Conservation (phyloP, 1,284 basidiomycete genomes). For the Pseudozyma hubeiensis region DNA sequence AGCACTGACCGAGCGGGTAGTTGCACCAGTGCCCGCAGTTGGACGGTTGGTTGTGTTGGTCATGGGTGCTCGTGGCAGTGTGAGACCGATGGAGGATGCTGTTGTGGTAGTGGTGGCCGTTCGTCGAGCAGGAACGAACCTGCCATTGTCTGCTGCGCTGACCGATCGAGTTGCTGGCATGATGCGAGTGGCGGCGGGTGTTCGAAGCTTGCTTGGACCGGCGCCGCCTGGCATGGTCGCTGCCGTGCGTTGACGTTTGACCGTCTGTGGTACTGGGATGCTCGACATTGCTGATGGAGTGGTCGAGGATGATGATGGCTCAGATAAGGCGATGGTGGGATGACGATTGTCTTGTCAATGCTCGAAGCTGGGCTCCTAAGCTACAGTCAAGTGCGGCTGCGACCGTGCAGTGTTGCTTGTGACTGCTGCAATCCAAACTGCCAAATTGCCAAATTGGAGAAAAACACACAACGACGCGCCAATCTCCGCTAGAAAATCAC, state of each 20-base stretch:
- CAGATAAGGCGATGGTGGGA: not conserved
- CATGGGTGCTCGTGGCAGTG: slow-evolving; percentile 48
- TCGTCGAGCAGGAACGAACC: slow-evolving; percentile 41
- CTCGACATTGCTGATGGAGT: slow-evolving; percentile 28
- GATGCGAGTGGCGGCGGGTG: slow-evolving; percentile 26
- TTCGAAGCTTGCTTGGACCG: slow-evolving; percentile 43
- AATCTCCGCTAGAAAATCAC: slow-evolving; percentile 5
- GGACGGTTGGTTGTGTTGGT: slow-evolving; percentile 51
- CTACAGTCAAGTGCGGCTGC: not conserved
- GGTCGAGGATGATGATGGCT: not conserved
- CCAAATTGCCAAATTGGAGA: not conserved
- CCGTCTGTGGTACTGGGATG: slow-evolving; percentile 50
- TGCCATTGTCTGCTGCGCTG: slow-evolving; percentile 23
- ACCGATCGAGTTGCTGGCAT: slow-evolving; percentile 24
- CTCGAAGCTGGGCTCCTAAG: too few species aligned
- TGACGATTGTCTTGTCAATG: not conserved
- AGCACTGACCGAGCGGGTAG: slow-evolving; percentile 31
- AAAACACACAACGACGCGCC: not conserved
- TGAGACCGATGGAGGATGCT: slow-evolving; percentile 27
- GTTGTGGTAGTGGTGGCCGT: slow-evolving; percentile 27
- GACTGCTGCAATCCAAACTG: not conserved
- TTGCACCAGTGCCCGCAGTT: slow-evolving; percentile 12
- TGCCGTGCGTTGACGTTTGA: slow-evolving; percentile 42
- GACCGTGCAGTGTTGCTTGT: not conserved
- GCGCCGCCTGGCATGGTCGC: slow-evolving; percentile 29